Evolutionary conservation across 108 stramenopile species (phyloP).

Genomic region (Schizochytrium sp.): DNA sequence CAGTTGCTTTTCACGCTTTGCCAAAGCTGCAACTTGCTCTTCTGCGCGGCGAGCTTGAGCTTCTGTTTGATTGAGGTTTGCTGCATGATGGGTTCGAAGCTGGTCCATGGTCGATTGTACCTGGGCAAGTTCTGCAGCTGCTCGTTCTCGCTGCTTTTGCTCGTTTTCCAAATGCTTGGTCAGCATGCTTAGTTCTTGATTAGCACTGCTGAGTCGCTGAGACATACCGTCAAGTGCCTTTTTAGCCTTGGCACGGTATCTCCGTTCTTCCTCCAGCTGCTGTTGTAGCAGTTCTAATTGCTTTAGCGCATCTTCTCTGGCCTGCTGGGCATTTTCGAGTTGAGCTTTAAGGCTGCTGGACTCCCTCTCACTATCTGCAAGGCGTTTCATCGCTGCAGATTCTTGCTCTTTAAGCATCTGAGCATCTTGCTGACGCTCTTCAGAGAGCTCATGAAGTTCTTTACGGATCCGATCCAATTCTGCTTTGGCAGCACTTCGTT

Average conservation of each 20-base stretch:
- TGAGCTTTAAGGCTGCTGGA: neutral
- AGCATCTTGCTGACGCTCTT: slow-evolving; percentile 55
- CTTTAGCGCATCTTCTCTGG: slow-evolving; percentile 2
- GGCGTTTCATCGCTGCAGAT: neutral
- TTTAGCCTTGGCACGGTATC: slow-evolving; percentile 48
- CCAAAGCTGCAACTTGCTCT: neutral
- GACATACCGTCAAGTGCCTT: slow-evolving; percentile 54
- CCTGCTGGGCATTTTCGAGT: slow-evolving; percentile 39
- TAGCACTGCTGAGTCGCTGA: slow-evolving; percentile 5
- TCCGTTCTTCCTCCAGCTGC: slow-evolving; percentile 29
- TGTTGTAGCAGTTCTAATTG: slow-evolving; percentile 27
- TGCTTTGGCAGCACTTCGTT: neutral
- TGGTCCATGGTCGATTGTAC: slow-evolving; percentile 43
- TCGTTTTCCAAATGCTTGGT: slow-evolving; percentile 54
- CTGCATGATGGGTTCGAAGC: neutral
- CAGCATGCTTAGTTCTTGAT: slow-evolving; percentile 41
- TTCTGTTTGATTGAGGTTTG: slow-evolving; percentile 36
- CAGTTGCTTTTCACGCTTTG: slow-evolving; percentile 19
- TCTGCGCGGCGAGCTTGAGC: slow-evolving; percentile 7
- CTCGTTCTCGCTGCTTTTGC: slow-evolving; percentile 36
- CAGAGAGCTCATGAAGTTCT: slow-evolving; percentile 30
- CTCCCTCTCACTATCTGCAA: slow-evolving; percentile 5
- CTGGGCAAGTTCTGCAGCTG: slow-evolving; percentile 17
- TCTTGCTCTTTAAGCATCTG: neutral
- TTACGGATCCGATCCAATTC: slow-evolving; percentile 35